phyloP scores from a whole-genome alignment of 1,284 basidiomycete species.

The Amylostereum chailletii region DNA sequence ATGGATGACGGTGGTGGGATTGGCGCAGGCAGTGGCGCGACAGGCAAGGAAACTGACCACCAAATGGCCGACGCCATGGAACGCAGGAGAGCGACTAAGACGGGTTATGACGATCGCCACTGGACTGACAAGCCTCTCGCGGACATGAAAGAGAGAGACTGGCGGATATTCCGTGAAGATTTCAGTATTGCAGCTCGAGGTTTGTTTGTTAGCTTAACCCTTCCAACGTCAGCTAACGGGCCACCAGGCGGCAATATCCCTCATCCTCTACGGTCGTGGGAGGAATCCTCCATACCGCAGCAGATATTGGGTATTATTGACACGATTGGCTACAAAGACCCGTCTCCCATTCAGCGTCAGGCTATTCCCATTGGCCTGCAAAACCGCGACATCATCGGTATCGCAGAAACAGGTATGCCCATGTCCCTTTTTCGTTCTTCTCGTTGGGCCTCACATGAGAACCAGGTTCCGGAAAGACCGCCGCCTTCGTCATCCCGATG shows the following conservation, averaged over 20 bases:
- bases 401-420: slow-evolving; percentile 85
- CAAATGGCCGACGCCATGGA: slow-evolving; percentile 76
- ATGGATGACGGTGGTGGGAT: slow-evolving; percentile 69
- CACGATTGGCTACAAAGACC: slow-evolving; percentile 92
- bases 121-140: slow-evolving; percentile 93
- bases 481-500: slow-evolving; percentile 99
- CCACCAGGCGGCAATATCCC: slow-evolving; percentile 84
- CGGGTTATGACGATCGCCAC: slow-evolving; percentile 85
- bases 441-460: not conserved
- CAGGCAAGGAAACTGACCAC: slow-evolving; percentile 28
- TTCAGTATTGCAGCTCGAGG: slow-evolving; percentile 92
- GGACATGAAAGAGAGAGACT: slow-evolving; percentile 97
- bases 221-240: not conserved
- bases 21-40: slow-evolving; percentile 19
- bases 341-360: slow-evolving; percentile 94
- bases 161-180: slow-evolving; percentile 98
- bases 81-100: slow-evolving; percentile 72
- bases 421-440: not conserved
- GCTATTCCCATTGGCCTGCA: slow-evolving; percentile 97
- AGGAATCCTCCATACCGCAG: slow-evolving; percentile 78
- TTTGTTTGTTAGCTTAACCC: slow-evolving; percentile 21
- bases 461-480: slow-evolving; percentile 96
- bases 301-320: slow-evolving; percentile 81
- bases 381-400: slow-evolving; percentile 94
- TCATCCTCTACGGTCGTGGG: slow-evolving; percentile 87